Evolutionary conservation across 768 basidiomycete species (phyloP).

Genomic region (Lenzites betulinus): DNA sequence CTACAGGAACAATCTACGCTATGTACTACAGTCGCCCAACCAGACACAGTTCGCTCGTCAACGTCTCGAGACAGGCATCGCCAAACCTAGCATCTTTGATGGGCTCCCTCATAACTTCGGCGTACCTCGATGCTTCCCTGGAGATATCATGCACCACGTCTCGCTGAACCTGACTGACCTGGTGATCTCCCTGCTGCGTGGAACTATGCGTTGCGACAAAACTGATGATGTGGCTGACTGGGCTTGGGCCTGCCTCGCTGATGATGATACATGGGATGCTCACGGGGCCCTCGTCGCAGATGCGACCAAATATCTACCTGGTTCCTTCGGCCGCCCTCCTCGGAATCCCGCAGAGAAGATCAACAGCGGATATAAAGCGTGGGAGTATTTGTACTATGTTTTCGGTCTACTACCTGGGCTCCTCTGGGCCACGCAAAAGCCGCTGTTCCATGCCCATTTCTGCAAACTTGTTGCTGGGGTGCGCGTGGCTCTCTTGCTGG

Average conservation of each 20-base stretch:
- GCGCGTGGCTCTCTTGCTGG: too few species aligned
- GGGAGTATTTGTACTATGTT: conserved; percentile 30
- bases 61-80: conserved; percentile 37
- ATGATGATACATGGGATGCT: conserved; percentile 38
- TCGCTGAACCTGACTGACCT: conserved; percentile 42
- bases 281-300: conserved; percentile 39
- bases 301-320: conserved; percentile 38
- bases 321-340: conserved; percentile 44
- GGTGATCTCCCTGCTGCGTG: conserved; percentile 36
- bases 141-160: conserved; percentile 43
- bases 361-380: conserved; percentile 36
- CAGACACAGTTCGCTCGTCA: conserved; percentile 28
- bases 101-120: conserved; percentile 23
- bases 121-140: conserved; percentile 24
- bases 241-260: conserved; percentile 33
- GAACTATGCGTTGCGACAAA: conserved; percentile 24
- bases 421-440: too few species aligned
- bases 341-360: conserved; percentile 45
- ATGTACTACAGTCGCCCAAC: conserved; percentile 25
- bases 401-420: too few species aligned
- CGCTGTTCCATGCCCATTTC: too few species aligned
- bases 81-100: conserved; percentile 38
- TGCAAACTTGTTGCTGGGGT: too few species aligned
- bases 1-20: too few species aligned
- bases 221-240: conserved; percentile 31